phyloP scores from a whole-genome alignment of 495 filamentous ascomycete species.

The Oidiodendron maius region DNA sequence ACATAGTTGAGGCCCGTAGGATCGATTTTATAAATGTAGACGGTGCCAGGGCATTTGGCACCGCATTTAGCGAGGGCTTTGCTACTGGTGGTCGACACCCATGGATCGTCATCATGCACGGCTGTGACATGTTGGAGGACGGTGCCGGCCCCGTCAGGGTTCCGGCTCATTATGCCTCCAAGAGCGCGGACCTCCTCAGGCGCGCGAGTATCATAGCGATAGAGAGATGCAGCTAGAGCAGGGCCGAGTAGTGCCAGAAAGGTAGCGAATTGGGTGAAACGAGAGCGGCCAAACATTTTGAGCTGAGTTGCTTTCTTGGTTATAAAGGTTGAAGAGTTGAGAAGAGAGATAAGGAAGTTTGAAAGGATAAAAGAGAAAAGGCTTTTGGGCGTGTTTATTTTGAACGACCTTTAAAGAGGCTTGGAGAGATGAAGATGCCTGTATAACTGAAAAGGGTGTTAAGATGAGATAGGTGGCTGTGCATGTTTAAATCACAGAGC shows the following conservation, averaged over 20 bases:
- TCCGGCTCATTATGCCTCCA: not conserved
- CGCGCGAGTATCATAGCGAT: not conserved
- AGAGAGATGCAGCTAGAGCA: not conserved
- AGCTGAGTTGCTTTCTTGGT: not conserved
- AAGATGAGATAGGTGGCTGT: not conserved
- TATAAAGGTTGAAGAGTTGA: not conserved
- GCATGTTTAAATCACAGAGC: not conserved
- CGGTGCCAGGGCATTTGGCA: not conserved
- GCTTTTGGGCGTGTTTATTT: too few species aligned
- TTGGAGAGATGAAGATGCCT: too few species aligned
- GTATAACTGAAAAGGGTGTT: not conserved
- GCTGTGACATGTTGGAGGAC: not conserved
- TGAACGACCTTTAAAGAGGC: too few species aligned
- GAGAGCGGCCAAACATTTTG: not conserved
- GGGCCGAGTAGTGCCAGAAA: not conserved
- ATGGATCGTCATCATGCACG: not conserved
- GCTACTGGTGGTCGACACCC: not conserved
- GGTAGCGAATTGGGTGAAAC: not conserved
- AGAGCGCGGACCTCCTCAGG: not conserved
- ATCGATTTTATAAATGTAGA: not conserved
- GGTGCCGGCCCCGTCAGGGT: not conserved
- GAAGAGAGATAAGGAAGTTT: not conserved
- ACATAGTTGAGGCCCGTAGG: not conserved
- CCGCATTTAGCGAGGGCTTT: not conserved
- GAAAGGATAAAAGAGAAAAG: too few species aligned